Percentiles rank a stretch among this genome's conserved stretches.
Evolutionary conservation across 2,329 filamentous ascomycete genomes (phyloP).

Genomic region (Didymella sp.): DNA sequence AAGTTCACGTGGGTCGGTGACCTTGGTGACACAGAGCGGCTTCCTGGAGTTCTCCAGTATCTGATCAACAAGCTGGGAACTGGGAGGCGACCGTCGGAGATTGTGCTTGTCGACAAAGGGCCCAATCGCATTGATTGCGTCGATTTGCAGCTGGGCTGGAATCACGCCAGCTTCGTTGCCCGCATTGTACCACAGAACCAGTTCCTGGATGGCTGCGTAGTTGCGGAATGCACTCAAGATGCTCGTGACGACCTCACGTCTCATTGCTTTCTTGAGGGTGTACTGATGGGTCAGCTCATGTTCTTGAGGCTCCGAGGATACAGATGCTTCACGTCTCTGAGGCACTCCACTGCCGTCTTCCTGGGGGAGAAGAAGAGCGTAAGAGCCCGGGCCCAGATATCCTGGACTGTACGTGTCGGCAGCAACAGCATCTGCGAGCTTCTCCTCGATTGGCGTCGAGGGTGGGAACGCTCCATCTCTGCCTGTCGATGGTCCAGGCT

Average conservation of each 20-base stretch:
- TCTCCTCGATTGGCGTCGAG: slow-evolving; percentile 25
- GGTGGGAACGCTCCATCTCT: slow-evolving; percentile 17
- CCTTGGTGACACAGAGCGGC: slow-evolving; percentile 35
- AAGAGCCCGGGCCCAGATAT: slow-evolving; percentile 46
- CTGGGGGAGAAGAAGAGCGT: slow-evolving; percentile 39
- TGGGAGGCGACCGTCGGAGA: slow-evolving; percentile 33
- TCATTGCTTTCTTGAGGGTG: slow-evolving; percentile 40
- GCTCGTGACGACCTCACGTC: slow-evolving; percentile 39
- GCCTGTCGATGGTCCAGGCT: slow-evolving; percentile 8
- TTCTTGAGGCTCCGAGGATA: slow-evolving; percentile 37
- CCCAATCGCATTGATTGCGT: slow-evolving; percentile 41
- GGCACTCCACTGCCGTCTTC: slow-evolving; percentile 30
- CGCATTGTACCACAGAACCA: slow-evolving; percentile 34
- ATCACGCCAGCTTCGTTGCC: slow-evolving; percentile 46
- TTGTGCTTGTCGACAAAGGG: slow-evolving; percentile 44
- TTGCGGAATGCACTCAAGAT: slow-evolving; percentile 39
- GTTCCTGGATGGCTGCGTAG: slow-evolving; percentile 34
- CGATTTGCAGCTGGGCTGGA: slow-evolving; percentile 45
- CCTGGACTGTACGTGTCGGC: slow-evolving; percentile 42
- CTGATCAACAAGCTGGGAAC: slow-evolving; percentile 32
- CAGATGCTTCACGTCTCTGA: slow-evolving; percentile 32
- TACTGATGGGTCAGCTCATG: slow-evolving; percentile 41
- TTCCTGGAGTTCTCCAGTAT: slow-evolving; percentile 40
- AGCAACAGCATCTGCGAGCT: slow-evolving; percentile 43
- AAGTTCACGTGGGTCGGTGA: slow-evolving; percentile 45